A percentile compares a stretch with the other conserved stretches of the same genome.
phyloP scores from a whole-genome alignment of 148 eudicot species.

The Diospyros lotus region DNA sequence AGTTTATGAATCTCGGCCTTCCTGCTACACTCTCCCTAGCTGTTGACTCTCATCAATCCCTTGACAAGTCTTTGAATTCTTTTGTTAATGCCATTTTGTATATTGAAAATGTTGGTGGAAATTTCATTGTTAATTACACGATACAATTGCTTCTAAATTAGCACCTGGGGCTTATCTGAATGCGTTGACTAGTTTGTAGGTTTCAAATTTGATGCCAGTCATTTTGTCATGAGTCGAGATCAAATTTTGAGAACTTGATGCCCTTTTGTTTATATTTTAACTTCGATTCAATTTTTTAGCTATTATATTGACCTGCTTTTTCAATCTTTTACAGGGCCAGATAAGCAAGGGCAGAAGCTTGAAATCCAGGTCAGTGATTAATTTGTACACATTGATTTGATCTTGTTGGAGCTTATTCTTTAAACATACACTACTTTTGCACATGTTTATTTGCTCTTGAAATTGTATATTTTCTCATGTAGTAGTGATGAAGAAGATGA shows the following conservation, averaged over 20 bases:
- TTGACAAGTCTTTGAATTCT: too few relatives aligned
- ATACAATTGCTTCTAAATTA: too few relatives aligned
- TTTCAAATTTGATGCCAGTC: not conserved
- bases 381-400: not conserved
- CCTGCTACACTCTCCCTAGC: too few relatives aligned
- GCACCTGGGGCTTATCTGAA: not conserved
- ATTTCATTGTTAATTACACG: not conserved
- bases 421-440: not conserved
- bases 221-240: not conserved
- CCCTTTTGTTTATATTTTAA: not conserved
- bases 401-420: not conserved
- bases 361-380: conserved; percentile 19
- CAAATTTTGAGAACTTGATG: not conserved
- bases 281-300: not conserved
- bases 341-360: conserved; percentile 17
- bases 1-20: too few relatives aligned
- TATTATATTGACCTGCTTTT: not conserved
- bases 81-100: not conserved
- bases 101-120: not conserved
- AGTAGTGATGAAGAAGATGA: conserved; percentile 36
- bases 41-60: too few relatives aligned
- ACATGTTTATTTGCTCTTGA: not conserved
- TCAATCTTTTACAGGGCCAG: conserved; percentile 20
- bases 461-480: not conserved
- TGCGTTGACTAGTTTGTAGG: not conserved